Evolutionary conservation across 2,329 filamentous ascomycete species (phyloP).

Genomic region (Colletotrichum phormii): DNA sequence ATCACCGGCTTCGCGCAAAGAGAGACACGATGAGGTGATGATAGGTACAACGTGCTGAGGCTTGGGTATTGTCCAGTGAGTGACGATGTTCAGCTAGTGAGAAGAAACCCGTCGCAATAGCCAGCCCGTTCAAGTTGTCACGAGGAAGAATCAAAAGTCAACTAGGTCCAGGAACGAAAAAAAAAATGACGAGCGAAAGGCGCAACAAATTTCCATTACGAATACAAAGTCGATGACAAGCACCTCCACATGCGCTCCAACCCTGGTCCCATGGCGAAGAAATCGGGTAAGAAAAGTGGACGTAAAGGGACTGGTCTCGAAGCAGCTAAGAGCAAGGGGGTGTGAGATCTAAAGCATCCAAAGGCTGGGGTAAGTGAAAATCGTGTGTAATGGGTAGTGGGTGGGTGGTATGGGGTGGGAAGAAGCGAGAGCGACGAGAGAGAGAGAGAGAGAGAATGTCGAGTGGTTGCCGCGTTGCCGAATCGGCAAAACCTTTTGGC

Average conservation of each 20-base stretch:
- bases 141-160: neutral
- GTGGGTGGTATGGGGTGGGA: neutral
- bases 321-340: neutral
- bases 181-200: neutral
- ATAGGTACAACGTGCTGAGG: neutral
- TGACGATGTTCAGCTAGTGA: neutral
- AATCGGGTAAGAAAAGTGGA: conserved; percentile 12
- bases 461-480: conserved; percentile 20
- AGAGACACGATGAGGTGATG: neutral
- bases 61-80: neutral
- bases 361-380: neutral
- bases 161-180: neutral
- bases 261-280: conserved; percentile 23
- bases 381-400: neutral
- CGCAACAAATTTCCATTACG: conserved; percentile 17
- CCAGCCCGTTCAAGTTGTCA: neutral
- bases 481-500: conserved; percentile 13
- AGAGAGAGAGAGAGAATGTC: neutral
- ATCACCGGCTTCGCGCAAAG: neutral
- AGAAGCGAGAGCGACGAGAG: neutral
- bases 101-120: neutral
- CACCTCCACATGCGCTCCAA: conserved; percentile 31
- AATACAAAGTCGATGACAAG: conserved; percentile 30
- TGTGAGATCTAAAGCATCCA: neutral
- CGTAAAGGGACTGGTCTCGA: conserved; percentile 1